Base-by-base conservation (phyloP, 805 yeast species). In the Tetrapisispora fleetii region DNA sequence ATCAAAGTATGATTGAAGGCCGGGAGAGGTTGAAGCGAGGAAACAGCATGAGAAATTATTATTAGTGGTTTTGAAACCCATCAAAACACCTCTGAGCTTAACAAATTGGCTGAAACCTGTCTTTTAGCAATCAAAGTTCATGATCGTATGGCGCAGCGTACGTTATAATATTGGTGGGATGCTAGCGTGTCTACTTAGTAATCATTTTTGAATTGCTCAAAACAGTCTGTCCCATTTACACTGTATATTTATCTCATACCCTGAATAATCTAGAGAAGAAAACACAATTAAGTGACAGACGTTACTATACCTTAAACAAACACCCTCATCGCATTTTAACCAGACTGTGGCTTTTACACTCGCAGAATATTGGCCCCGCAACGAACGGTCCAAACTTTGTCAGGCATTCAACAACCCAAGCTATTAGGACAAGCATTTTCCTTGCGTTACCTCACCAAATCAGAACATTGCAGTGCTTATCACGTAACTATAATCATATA, bases 81-180 rank as follows among this genome's bases (percentile, higher is more conserved):
- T 45, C 55, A 54, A 13, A 60, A 72, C 49, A 74, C 75, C 43
- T 24, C n/a, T 6, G 14, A 28, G 4, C 60, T 60, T 36, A 18
- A 56, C 16, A 16, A 39, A 8, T 49, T 55, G n/a, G 52, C 52
- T 2, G 41, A 42, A 14, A 48, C 24, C 32, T 49, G 42, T 56
- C 63, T 4, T 55, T n/a, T n/a, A n/a, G n/a, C n/a, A n/a, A n/a
- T n/a, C 54, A 39, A 46, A 51, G 2, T 54, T 48, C 17, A 41
- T 41, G 36, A 30, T 41, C 13, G 16, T 30, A 7, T 14, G 30
- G 9, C 44, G 30, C 19, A 30, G 18, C 18, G 30, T 17, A 4
- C 28, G 22, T 32, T 17, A 37, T 4, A 41, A 24, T 17, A 17
- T 41, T 17, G 32, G 6, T 5, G 30, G 44, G 6, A 32, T 41